Evolutionary conservation across 2,329 filamentous ascomycete genomes (phyloP), one percentile per base, ranked within the genome.

Genomic region (Colletotrichum liriopes): DNA sequence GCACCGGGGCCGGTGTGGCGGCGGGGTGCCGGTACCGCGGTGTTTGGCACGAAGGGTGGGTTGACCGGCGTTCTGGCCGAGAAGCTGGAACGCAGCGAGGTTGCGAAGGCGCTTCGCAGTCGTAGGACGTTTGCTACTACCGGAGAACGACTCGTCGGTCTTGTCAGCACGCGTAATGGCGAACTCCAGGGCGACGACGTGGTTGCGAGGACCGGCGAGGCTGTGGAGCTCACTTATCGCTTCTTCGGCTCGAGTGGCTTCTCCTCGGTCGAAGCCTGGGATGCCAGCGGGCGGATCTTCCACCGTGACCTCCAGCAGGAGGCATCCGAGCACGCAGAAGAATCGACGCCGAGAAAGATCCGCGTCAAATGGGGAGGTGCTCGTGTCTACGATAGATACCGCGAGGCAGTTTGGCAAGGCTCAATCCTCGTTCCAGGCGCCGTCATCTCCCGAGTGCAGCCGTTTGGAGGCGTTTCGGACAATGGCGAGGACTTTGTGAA

Each of bases 1-100:
- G 75, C 80, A 82, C 65, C 77, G 80, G 1, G 80, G 80, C 1
- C 75, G 80, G 0, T 82, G 81, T 62, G 81, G 81, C 14, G 81
- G 80, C 18, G 80, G 80, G 7, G 80, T 82, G 0, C 78, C 79
- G 2, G 80, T 1, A 81, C 78, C 5, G 79, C 79, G 2, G 80
- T 81, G 0, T 82, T 82, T 63, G 78, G 77, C 18, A 78, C 77
- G 7, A 79, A 77, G 54, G 78, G 76, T n/a, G 78, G 77, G 0
- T 51, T 79, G 11, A 80, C 77, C 1, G 78, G 79, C 23, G 78
- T 79, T 5, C 58, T 79, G 49, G 64, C 78, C 0, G 59, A 74
- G 3, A 74, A 49, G 16, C 62, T 79, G 26, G 62, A 71, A 18
- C 56, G 67, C 6, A 35, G 37, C 3, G 55, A 71, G 5, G 63